These are phyloP conservation scores for Austroboletus novae-zelandiae DNA, from an alignment of 1,284 basidiomycete genomes.

Conservation along the genomic window DNA sequence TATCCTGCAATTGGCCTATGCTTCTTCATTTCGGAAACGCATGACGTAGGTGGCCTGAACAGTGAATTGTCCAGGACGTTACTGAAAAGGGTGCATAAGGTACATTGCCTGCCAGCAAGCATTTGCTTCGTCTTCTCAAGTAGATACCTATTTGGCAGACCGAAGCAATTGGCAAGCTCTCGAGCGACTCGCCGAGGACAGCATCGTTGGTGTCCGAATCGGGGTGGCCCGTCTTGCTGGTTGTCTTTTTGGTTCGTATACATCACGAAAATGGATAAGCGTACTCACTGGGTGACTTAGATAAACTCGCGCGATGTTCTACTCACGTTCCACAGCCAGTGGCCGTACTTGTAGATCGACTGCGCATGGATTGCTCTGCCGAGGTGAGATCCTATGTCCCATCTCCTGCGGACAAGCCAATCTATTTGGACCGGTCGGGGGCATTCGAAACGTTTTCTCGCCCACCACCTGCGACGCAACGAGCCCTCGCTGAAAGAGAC, in stretches of 20 bases:
- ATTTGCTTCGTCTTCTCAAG: constrained; percentile 44
- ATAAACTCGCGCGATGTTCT: constrained; percentile 26
- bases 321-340: constrained; percentile 28
- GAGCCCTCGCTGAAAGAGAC: constrained; percentile 4
- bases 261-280: neutral
- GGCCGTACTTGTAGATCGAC: constrained; percentile 37
- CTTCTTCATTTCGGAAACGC: constrained; percentile 62
- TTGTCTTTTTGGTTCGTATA: constrained; percentile 49
- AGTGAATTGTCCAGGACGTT: constrained; percentile 5
- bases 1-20: constrained; percentile 54
- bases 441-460: constrained; percentile 35
- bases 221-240: constrained; percentile 72
- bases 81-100: constrained; percentile 28
- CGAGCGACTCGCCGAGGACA: constrained; percentile 59
- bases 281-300: constrained; percentile 14
- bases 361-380: constrained; percentile 47
- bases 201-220: constrained; percentile 86
- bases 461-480: constrained; percentile 27
- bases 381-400: constrained; percentile 48
- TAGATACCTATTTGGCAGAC: constrained; percentile 47
- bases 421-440: constrained; percentile 17
- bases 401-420: constrained; percentile 10
- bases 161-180: constrained; percentile 56
- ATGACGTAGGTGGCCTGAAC: constrained; percentile 59
- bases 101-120: constrained; percentile 75